phyloP scores from a whole-genome alignment of 139 green algal genomes.

The Chlamydomonas applanata region DNA sequence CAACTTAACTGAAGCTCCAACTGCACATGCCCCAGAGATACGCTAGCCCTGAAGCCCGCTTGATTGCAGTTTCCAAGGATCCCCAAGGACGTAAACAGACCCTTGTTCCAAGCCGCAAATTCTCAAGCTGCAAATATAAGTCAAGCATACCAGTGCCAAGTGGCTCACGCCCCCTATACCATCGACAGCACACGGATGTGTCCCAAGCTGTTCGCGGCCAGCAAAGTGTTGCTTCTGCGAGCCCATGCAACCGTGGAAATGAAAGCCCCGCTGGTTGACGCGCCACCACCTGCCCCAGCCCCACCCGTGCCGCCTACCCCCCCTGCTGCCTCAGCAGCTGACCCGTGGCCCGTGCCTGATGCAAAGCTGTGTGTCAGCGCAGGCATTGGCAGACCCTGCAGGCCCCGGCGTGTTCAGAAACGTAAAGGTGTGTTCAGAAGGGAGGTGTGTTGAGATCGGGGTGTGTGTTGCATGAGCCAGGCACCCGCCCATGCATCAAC shows the following conservation, averaged over 20 bases:
- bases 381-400: not conserved
- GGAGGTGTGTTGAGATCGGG: not conserved
- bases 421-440: not conserved
- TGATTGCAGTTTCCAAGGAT: too few relatives aligned
- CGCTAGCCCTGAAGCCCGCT: too few relatives aligned
- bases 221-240: conserved; percentile 25
- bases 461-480: not conserved
- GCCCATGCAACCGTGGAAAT: conserved; percentile 43
- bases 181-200: conserved; percentile 33
- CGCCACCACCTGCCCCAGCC: not conserved
- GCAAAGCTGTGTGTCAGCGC: not conserved
- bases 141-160: too few relatives aligned
- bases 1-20: too few relatives aligned
- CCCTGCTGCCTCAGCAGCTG: not conserved
- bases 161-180: too few relatives aligned
- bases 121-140: too few relatives aligned
- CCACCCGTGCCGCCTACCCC: not conserved
- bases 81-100: too few relatives aligned
- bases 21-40: too few relatives aligned
- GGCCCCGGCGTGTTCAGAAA: not conserved
- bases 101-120: too few relatives aligned
- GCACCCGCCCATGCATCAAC: not conserved
- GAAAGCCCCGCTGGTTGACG: conserved; percentile 23
- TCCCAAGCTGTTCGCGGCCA: conserved; percentile 43
- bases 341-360: too few relatives aligned